Base-by-base conservation (phyloP, 352 stramenopile genomes). In the Pythium volutum region DNA sequence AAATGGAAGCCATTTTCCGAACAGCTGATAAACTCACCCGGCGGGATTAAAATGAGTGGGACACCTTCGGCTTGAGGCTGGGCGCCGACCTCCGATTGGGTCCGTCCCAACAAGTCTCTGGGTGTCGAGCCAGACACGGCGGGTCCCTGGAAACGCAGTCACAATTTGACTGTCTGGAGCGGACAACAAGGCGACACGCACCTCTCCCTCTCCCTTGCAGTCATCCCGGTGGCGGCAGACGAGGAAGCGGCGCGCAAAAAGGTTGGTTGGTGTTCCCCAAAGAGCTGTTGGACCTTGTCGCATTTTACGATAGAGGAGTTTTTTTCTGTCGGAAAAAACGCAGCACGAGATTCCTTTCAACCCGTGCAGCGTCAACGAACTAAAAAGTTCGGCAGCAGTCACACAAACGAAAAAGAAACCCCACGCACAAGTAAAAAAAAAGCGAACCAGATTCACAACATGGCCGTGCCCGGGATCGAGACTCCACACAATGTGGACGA, bases 41-140 rank as follows among this genome's bases (percentile, higher is more conserved):
- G 31, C 34, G 38, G 55, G 55, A 62, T 62, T 62, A 62, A 62
- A 62, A 53, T 62, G 41, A 51, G 29, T 54, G 39, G 55, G 55
- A 54, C 33, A 23, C 42, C 27, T 47, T 23, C 7, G 25, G 15
- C 31, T 46, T 62, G 39, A 50, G 55, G 55, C 55, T 34, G 16
- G 55, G 45, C 55, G 15, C 29, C 9, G 22, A 18, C 7, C 11
- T n/a, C n/a, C n/a, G 11, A 20, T 3, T 6, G 23, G 54, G 29
- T 43, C 54, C 54, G 42, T 61, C 39, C 33, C 41, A 51, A 54
- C 47, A 41, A 56, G 16, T 51, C 25, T 20, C 39, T 20, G 39
- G 39, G 16, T 18, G 27, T 54, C 27, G 42, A 48, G 42, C 45
- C 43, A 55, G 55, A 47, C 34, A 42, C 22, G 23, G 10, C 51